Conservation (phyloP, 1,284 basidiomycete genomes). For the Irpex sp. region DNA sequence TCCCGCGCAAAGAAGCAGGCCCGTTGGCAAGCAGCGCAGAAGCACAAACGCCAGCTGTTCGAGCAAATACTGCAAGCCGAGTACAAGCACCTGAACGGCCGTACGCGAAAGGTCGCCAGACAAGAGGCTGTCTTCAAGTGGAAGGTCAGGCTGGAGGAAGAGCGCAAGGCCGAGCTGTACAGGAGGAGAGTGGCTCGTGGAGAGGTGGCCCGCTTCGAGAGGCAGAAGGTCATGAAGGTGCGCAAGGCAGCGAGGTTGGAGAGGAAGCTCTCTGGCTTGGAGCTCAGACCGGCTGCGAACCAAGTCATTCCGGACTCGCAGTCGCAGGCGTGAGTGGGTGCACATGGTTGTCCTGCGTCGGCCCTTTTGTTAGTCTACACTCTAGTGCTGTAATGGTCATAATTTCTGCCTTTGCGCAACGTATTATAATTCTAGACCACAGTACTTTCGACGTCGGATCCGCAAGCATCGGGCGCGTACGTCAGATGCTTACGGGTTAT, state of each 20-base stretch:
- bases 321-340: background rate
- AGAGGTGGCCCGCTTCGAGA: constrained; percentile 25
- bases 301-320: constrained; percentile 56
- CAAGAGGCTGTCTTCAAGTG: constrained; percentile 75
- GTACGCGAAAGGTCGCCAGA: constrained; percentile 53
- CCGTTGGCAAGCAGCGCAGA: constrained; percentile 61
- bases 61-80: constrained; percentile 54
- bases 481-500: too few relatives aligned
- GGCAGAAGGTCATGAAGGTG: constrained; percentile 46
- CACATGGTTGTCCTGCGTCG: background rate
- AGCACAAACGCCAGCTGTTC: constrained; percentile 45
- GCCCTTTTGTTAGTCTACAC: background rate
- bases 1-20: constrained; percentile 75
- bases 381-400: background rate
- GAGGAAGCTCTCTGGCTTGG: constrained; percentile 57
- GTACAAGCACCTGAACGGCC: constrained; percentile 49
- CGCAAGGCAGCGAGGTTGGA: constrained; percentile 60
- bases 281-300: constrained; percentile 58
- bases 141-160: constrained; percentile 53
- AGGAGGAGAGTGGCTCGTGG: constrained; percentile 37
- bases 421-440: background rate
- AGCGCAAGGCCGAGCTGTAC: constrained; percentile 58
- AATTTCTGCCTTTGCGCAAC: background rate
- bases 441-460: too few relatives aligned
- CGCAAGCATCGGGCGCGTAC: too few relatives aligned